Percentiles rank a stretch among this genome's conserved stretches.
Evolutionary conservation across 2,329 filamentous ascomycete species (phyloP).

Genomic region (Myriosclerotinia duriaeana): DNA sequence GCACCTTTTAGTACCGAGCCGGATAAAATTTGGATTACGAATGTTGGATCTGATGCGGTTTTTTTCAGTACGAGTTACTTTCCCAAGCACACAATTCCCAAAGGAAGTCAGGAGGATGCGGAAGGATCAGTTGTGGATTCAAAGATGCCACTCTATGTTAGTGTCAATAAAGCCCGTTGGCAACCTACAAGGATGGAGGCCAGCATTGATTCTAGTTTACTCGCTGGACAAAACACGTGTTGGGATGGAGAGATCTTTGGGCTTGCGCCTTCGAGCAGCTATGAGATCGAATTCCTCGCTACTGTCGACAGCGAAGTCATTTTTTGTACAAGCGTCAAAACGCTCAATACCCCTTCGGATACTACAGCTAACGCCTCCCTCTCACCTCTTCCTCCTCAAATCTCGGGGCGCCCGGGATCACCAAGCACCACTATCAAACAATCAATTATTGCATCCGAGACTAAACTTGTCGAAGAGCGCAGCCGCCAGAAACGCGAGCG

Average conservation of each 20-base stretch:
- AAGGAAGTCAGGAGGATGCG: constrained; percentile 39
- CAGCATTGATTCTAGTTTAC: constrained; percentile 42
- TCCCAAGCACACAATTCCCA: constrained; percentile 42
- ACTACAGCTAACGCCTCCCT: constrained; percentile 38
- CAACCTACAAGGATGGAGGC: constrained; percentile 71
- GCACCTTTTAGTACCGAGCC: constrained; percentile 69
- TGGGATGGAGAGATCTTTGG: constrained; percentile 74
- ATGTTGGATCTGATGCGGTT: constrained; percentile 75
- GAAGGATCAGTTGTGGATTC: constrained; percentile 56
- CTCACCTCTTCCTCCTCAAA: constrained; percentile 49
- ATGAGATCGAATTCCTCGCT: constrained; percentile 75
- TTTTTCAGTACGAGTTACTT: constrained; percentile 73
- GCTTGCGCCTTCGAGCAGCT: constrained; percentile 69
- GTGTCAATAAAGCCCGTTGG: constrained; percentile 77
- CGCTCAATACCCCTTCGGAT: constrained; percentile 33
- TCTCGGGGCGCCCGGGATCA: constrained; percentile 69
- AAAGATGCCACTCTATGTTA: constrained; percentile 74
- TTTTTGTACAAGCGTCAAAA: constrained; percentile 66
- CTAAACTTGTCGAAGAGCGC: constrained; percentile 68
- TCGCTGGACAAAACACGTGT: constrained; percentile 49
- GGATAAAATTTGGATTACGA: constrained; percentile 77
- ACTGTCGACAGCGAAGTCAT: constrained; percentile 63
- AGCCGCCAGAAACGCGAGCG: constrained; percentile 67
- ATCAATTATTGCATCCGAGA: constrained; percentile 70
- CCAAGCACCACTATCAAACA: constrained; percentile 74